Conservation (phyloP, 2,329 filamentous ascomycete genomes). For the Exophiala sp. region DNA sequence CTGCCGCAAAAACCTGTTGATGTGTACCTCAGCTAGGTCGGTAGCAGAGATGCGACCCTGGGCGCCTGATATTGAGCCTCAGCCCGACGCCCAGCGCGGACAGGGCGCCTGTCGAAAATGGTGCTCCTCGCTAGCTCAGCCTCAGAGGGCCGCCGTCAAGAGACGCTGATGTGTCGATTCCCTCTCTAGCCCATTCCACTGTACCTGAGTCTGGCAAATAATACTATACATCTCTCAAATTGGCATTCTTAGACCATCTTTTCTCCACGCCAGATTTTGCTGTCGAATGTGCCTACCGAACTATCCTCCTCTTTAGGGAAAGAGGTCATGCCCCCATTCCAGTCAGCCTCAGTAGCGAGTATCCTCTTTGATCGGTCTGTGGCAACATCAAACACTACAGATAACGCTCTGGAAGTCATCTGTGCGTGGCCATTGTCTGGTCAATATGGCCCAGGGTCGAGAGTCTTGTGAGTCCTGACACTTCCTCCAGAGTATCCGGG, state of each 20-base stretch:
- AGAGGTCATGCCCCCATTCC: slow-evolving; percentile 10
- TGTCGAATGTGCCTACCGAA: slow-evolving; percentile 30
- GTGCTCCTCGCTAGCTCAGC: neutral
- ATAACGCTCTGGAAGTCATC: slow-evolving; percentile 33
- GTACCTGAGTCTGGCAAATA: neutral
- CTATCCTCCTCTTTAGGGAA: slow-evolving; percentile 13
- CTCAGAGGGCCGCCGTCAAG: neutral
- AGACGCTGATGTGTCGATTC: neutral
- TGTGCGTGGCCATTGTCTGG: slow-evolving; percentile 43
- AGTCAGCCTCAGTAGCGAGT: neutral
- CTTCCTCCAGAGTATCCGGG: neutral
- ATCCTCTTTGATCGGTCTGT: slow-evolving; percentile 5
- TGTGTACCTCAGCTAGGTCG: neutral
- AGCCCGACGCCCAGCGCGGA: neutral
- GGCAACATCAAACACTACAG: slow-evolving; percentile 28
- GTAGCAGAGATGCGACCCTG: neutral
- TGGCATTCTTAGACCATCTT: neutral
- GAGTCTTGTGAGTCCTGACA: slow-evolving; percentile 35
- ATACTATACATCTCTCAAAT: neutral
- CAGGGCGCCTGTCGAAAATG: neutral
- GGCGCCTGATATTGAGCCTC: neutral
- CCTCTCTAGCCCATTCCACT: neutral
- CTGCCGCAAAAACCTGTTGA: neutral
- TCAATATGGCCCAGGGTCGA: slow-evolving; percentile 40
- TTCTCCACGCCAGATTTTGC: neutral